phyloP scores from a whole-genome alignment of 2,329 filamentous ascomycete species.

The Neocatenulostroma microsporum region DNA sequence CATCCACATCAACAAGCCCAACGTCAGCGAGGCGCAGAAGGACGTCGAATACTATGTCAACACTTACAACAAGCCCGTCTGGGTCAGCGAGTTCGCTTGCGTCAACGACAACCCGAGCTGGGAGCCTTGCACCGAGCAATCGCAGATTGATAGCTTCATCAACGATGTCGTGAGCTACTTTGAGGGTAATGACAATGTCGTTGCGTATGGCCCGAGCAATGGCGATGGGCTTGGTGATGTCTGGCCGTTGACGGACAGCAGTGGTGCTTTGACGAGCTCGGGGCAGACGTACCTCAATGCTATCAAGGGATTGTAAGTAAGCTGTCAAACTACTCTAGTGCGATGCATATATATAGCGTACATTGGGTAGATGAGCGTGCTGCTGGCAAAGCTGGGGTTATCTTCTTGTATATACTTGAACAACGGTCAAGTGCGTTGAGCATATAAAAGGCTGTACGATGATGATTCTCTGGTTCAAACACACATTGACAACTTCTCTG shows the following conservation, averaged over 20 bases:
- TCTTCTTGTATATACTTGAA: neutral
- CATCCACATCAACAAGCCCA: slow-evolving; percentile 26
- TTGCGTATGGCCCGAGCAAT: slow-evolving; percentile 23
- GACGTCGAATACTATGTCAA: slow-evolving; percentile 22
- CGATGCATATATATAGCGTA: too few species aligned
- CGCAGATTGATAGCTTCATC: slow-evolving; percentile 19
- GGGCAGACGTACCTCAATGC: slow-evolving; percentile 14
- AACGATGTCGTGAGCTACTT: slow-evolving; percentile 20
- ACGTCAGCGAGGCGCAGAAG: slow-evolving; percentile 15
- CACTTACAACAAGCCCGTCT: slow-evolving; percentile 23
- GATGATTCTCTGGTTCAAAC: too few species aligned
- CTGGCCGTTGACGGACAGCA: slow-evolving; percentile 16
- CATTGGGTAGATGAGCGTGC: too few species aligned
- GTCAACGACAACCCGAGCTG: slow-evolving; percentile 16
- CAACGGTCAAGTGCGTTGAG: too few species aligned
- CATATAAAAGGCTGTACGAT: too few species aligned
- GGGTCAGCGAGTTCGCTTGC: slow-evolving; percentile 24
- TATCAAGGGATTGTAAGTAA: slow-evolving; percentile 12
- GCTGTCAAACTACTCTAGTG: too few species aligned
- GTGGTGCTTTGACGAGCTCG: slow-evolving; percentile 10
- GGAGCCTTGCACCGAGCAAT: slow-evolving; percentile 15
- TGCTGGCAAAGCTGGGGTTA: neutral
- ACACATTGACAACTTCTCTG: too few species aligned
- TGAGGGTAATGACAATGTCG: slow-evolving; percentile 16
- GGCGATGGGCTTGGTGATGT: slow-evolving; percentile 18